Conservation (phyloP, 495 filamentous ascomycete genomes). For the Annulohypoxylon moriforme region DNA sequence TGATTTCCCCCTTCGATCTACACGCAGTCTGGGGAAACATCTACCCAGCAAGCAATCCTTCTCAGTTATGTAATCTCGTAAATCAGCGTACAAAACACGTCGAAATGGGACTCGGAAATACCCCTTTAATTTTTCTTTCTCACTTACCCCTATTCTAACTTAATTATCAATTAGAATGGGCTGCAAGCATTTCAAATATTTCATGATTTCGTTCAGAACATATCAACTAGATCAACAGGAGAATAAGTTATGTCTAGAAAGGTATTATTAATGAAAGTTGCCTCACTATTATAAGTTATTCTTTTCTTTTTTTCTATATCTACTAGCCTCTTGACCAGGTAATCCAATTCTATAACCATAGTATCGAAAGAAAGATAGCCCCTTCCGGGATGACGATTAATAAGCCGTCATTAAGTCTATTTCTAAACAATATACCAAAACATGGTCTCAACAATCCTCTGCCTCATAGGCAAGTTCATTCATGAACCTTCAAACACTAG, state of each 20-base stretch:
- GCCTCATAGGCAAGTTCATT: neutral
- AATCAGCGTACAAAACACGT: no score
- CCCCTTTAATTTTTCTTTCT: no score
- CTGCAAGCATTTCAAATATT: neutral
- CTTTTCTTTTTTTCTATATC: constrained; percentile 31
- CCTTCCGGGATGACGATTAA: constrained; percentile 21
- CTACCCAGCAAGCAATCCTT: no score
- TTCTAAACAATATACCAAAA: constrained; percentile 17
- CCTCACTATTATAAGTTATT: constrained; percentile 8
- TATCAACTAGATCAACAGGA: neutral
- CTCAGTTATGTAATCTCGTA: no score
- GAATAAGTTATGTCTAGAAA: neutral
- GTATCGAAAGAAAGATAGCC: constrained; percentile 29
- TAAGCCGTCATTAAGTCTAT: constrained; percentile 27
- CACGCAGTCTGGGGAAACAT: no score
- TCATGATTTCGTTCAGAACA: neutral
- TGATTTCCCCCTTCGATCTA: neutral
- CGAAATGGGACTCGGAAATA: no score
- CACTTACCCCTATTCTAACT: no score
- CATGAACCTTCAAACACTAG: constrained; percentile 20
- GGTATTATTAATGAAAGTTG: constrained; percentile 4
- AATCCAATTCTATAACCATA: constrained; percentile 30
- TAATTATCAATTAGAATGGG: no score
- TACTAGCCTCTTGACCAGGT: constrained; percentile 5
- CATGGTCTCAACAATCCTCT: neutral